These are phyloP conservation scores for Ogataea parapolymorpha DNA, from an alignment of 805 yeast genomes.

Conservation along the genomic window DNA sequence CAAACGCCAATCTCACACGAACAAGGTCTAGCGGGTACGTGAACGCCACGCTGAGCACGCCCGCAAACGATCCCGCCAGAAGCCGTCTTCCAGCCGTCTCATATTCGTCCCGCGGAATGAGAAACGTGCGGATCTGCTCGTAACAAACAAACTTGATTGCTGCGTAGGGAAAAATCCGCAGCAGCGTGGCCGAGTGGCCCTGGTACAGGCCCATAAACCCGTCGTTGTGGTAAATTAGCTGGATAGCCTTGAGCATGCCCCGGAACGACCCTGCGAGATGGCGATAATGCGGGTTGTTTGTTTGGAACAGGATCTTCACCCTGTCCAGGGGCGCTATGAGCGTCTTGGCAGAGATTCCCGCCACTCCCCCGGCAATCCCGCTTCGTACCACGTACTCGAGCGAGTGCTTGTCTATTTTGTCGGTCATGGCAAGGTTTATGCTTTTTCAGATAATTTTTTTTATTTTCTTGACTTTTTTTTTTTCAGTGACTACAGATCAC, in stretches of 20 bases:
- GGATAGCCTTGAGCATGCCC: constrained; percentile 74
- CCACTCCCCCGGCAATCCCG: constrained; percentile 92
- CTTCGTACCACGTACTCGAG: constrained; percentile 76
- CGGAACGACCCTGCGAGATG: constrained; percentile 74
- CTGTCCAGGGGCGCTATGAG: constrained; percentile 93
- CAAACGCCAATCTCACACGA: constrained; percentile 89
- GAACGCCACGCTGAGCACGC: constrained; percentile 77
- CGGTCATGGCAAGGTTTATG: constrained; percentile 1
- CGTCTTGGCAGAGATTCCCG: constrained; percentile 96
- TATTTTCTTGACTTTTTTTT: constrained; percentile 1
- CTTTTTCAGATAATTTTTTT: not conserved
- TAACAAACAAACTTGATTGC: constrained; percentile 95
- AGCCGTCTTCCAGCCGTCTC: constrained; percentile 83
- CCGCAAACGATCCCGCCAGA: constrained; percentile 87
- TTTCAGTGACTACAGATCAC: not conserved
- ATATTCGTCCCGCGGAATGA: constrained; percentile 69
- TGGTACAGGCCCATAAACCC: constrained; percentile 84
- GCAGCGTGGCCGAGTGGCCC: constrained; percentile 91
- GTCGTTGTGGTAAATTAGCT: constrained; percentile 60
- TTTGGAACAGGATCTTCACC: constrained; percentile 91
- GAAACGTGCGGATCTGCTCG: constrained; percentile 78
- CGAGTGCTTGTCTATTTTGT: constrained; percentile 59
- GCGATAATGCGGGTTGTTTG: constrained; percentile 84
- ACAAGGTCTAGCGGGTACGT: constrained; percentile 92
- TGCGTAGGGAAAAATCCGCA: constrained; percentile 94